Evolutionary conservation across 2,329 filamentous ascomycete species (phyloP).

Genomic region (Trichophyton schoenleinii): DNA sequence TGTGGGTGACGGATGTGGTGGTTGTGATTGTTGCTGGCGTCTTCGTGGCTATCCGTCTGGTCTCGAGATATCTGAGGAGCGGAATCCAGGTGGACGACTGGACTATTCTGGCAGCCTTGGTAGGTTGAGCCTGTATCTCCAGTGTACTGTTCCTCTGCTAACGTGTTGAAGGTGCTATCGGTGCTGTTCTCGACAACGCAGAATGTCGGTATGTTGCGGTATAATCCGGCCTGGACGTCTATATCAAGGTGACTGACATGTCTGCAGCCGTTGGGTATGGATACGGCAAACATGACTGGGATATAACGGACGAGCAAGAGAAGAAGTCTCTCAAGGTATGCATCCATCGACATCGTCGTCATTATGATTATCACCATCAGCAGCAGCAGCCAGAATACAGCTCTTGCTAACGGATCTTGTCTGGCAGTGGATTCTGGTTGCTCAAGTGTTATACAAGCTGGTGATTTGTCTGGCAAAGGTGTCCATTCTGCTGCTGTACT

Average conservation of each 20-base stretch:
- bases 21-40: conserved; percentile 7
- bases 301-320: background rate
- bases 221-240: background rate
- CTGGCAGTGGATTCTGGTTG: conserved; percentile 6
- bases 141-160: background rate
- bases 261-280: conserved; percentile 9
- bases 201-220: conserved; percentile 7
- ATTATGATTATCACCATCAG: no score
- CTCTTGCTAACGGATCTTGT: background rate
- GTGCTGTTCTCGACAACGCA: conserved; percentile 4
- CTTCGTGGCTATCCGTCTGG: conserved; percentile 9
- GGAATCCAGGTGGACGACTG: conserved; percentile 9
- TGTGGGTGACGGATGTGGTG: background rate
- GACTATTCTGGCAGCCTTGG: conserved; percentile 8
- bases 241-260: background rate
- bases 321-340: conserved; percentile 8
- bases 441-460: conserved; percentile 10
- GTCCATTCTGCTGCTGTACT: conserved; percentile 12
- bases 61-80: conserved; percentile 9
- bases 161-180: conserved; percentile 1
- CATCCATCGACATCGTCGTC: background rate
- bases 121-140: background rate
- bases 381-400: no score
- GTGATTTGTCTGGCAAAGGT: conserved; percentile 9
- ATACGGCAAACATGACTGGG: conserved; percentile 6